phyloP scores from a whole-genome alignment of 2,329 filamentous ascomycete species.

The Paraconiothyrium sp. region DNA sequence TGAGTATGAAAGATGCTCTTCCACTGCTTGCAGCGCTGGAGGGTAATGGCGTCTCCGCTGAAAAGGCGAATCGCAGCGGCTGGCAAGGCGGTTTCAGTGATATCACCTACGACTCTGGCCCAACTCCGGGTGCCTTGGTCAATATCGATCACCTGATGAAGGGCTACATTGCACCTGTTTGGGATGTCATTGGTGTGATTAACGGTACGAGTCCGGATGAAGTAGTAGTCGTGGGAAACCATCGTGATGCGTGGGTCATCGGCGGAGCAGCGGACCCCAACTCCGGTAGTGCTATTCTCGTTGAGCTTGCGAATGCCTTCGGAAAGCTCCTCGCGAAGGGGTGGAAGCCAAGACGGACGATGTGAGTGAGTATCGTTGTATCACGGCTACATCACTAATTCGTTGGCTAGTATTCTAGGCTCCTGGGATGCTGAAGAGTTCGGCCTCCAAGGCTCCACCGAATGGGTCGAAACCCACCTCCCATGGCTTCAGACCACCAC shows the following conservation, averaged over 20 bases:
- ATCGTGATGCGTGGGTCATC: conserved; percentile 60
- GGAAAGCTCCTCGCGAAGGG: conserved; percentile 55
- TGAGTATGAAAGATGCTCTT: conserved; percentile 39
- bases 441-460: conserved; percentile 52
- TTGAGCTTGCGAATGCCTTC: conserved; percentile 57
- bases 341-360: conserved; percentile 59
- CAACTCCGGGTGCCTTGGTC: conserved; percentile 61
- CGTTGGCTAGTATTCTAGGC: conserved; percentile 21
- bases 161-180: conserved; percentile 80
- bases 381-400: conserved; percentile 5
- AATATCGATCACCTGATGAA: conserved; percentile 71
- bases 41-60: conserved; percentile 42
- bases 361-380: conserved; percentile 18
- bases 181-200: conserved; percentile 75
- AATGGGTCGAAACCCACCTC: conserved; percentile 46
- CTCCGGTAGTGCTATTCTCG: conserved; percentile 55
- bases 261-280: conserved; percentile 61
- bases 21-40: conserved; percentile 45
- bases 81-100: conserved; percentile 46
- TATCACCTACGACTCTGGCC: conserved; percentile 44
- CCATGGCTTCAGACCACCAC: conserved; percentile 36
- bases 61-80: conserved; percentile 42
- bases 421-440: conserved; percentile 38
- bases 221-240: conserved; percentile 59
- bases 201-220: conserved; percentile 67